Evolutionary conservation across 2,329 filamentous ascomycete species (phyloP).

Genomic region (Cytospora piceae): DNA sequence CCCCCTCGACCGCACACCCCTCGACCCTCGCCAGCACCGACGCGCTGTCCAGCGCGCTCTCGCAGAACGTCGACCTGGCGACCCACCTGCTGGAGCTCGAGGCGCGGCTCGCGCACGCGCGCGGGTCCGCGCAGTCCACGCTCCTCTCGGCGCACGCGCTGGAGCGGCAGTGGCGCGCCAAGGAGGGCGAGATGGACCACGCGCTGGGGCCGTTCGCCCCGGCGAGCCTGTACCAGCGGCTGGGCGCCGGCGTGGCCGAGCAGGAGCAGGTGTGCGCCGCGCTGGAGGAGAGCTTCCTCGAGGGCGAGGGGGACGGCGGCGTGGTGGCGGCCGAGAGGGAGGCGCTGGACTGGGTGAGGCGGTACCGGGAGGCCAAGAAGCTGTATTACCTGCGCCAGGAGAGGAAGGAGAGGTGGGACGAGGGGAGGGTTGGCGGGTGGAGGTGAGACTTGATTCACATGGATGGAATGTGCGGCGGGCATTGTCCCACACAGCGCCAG

Average conservation of each 20-base stretch:
- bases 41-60: slow-evolving; percentile 66
- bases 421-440: slow-evolving; percentile 94
- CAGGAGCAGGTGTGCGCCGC: slow-evolving; percentile 80
- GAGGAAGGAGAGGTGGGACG: slow-evolving; percentile 92
- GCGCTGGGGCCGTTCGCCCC: slow-evolving; percentile 85
- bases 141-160: slow-evolving; percentile 82
- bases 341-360: slow-evolving; percentile 79
- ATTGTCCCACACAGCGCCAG: fast-evolving
- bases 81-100: slow-evolving; percentile 65
- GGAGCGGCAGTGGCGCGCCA: slow-evolving; percentile 89
- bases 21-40: slow-evolving; percentile 69
- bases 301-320: slow-evolving; percentile 50
- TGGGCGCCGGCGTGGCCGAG: slow-evolving; percentile 77
- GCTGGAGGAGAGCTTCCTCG: slow-evolving; percentile 91
- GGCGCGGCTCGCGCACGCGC: slow-evolving; percentile 58
- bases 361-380: slow-evolving; percentile 79
- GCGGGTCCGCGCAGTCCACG: slow-evolving; percentile 75
- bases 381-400: slow-evolving; percentile 80
- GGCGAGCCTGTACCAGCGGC: slow-evolving; percentile 80
- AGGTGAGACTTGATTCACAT: slow-evolving; percentile 53
- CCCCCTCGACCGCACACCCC: slow-evolving; percentile 69
- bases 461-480: background rate
- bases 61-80: slow-evolving; percentile 74
- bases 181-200: slow-evolving; percentile 86
- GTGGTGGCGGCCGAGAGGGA: slow-evolving; percentile 77